A percentile compares a stretch with the other conserved stretches of the same genome.
Evolutionary conservation across 345 rosid genomes (phyloP).

Genomic region (Excoecaria agallocha): DNA sequence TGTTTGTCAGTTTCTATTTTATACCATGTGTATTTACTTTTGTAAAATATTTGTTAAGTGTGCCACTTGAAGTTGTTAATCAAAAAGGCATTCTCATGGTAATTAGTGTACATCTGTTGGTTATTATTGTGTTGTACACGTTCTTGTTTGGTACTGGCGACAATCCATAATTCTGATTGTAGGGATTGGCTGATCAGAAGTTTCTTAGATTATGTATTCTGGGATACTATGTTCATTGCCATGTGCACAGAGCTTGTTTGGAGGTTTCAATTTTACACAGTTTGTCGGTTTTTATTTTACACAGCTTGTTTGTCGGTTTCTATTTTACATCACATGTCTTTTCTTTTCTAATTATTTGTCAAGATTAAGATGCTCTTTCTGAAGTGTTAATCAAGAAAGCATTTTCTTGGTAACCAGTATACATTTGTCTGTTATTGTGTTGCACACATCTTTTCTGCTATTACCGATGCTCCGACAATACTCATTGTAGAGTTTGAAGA

Average conservation of each 20-base stretch:
- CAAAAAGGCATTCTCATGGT: no score
- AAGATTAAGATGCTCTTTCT: background rate
- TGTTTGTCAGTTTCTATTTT: background rate
- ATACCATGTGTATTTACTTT: background rate
- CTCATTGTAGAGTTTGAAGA: background rate
- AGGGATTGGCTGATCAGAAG: background rate
- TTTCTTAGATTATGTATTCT: background rate
- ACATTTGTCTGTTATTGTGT: conserved; percentile 16
- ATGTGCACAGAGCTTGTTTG: background rate
- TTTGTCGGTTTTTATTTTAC: background rate
- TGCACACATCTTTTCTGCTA: background rate
- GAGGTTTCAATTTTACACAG: no score
- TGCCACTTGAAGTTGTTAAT: no score
- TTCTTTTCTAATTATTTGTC: background rate
- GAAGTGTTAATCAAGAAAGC: background rate
- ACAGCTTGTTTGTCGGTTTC: background rate
- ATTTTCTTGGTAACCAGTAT: background rate
- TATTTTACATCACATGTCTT: background rate
- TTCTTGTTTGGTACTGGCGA: no score
- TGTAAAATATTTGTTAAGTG: no score
- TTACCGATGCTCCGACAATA: background rate
- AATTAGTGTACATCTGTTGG: no score
- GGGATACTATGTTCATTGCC: background rate
- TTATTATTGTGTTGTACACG: no score
- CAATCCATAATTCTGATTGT: background rate